Evolutionary conservation across 2,329 filamentous ascomycete genomes (phyloP), one percentile per base, ranked within the genome.

Genomic region (Penicillium concentricum): DNA sequence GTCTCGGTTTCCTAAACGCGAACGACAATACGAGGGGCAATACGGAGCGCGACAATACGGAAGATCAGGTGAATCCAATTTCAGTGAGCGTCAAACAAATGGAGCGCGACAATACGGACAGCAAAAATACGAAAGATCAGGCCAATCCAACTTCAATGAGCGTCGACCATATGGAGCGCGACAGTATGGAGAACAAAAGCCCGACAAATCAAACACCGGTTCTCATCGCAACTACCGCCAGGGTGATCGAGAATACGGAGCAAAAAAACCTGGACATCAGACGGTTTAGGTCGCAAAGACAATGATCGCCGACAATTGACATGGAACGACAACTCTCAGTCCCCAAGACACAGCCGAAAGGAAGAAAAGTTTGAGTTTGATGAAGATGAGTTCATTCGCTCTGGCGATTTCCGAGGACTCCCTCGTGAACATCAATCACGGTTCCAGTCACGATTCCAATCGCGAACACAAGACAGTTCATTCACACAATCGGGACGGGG

Each of bases 351-450:
- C 24, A 42, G 10, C 5, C 45, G 42, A 55, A 44, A 37, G 16
- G 54, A 51, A 26, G 48, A 35, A 49, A 32, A 37, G 22, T 42
- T 35, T 20, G 46, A 59, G 4, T 68, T 69, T 24, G 71, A 74
- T 26, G 59, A 67, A 39, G 65, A 69, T 10, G 69, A 72, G 42
- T 73, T 72, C 43, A 67, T 72, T 38, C 66, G 62, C 22, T 64
- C 64, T 30, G 72, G 72, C 35, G 67, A 61, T 20, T 71, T 74
- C 43, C 64, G 62, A 32, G 66, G 53, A 10, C 55, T 68, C 37
- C 63, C 66, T 15, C 63, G 57, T 28, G 62, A 67, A 20, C 60
- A 65, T 15, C 69, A 65, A 49, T 38, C 41, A 38, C 56, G 49
- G 10, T 56, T 52, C 34, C 48, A 44, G 26, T 26, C 54, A 13